Percentiles rank a stretch among this genome's conserved stretches.
Evolutionary conservation across 2,329 filamentous ascomycete species (phyloP).

Genomic region (Aspergillus sp.): DNA sequence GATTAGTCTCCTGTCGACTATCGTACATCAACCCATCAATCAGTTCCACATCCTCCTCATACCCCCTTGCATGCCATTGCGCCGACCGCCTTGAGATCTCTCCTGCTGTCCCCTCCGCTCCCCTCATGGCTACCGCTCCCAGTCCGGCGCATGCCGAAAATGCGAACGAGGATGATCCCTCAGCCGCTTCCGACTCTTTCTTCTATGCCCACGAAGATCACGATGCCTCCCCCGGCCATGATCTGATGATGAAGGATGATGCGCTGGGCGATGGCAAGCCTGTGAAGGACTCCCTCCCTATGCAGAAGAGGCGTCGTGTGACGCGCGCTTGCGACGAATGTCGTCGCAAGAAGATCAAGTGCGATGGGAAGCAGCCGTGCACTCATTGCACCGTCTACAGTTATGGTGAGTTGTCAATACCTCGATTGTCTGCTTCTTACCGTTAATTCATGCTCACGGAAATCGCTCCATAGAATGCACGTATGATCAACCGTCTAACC

Average conservation of each 20-base stretch:
- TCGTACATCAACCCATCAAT: constrained; percentile 7
- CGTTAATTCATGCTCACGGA: background rate
- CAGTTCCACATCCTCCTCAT: constrained; percentile 12
- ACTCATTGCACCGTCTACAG: constrained; percentile 98
- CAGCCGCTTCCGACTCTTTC: constrained; percentile 21
- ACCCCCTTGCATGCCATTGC: constrained; percentile 17
- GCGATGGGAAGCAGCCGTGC: constrained; percentile 82
- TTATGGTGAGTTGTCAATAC: constrained; percentile 68
- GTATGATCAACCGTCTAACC: constrained; percentile 92
- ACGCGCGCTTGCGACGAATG: constrained; percentile 82
- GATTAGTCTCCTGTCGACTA: constrained; percentile 13
- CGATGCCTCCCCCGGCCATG: constrained; percentile 20
- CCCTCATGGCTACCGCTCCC: constrained; percentile 29
- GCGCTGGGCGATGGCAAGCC: constrained; percentile 29
- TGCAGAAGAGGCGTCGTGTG: constrained; percentile 76
- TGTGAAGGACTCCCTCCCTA: constrained; percentile 49
- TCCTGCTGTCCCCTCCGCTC: constrained; percentile 10
- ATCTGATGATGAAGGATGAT: constrained; percentile 20
- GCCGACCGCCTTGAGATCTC: constrained; percentile 19
- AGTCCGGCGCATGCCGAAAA: constrained; percentile 26
- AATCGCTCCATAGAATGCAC: constrained; percentile 69
- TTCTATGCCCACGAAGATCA: constrained; percentile 24
- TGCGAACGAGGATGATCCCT: constrained; percentile 33
- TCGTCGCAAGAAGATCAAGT: constrained; percentile 83
- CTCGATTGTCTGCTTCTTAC: background rate